phyloP scores from a whole-genome alignment of 257 asterid species.

The Asclepias syriaca region DNA sequence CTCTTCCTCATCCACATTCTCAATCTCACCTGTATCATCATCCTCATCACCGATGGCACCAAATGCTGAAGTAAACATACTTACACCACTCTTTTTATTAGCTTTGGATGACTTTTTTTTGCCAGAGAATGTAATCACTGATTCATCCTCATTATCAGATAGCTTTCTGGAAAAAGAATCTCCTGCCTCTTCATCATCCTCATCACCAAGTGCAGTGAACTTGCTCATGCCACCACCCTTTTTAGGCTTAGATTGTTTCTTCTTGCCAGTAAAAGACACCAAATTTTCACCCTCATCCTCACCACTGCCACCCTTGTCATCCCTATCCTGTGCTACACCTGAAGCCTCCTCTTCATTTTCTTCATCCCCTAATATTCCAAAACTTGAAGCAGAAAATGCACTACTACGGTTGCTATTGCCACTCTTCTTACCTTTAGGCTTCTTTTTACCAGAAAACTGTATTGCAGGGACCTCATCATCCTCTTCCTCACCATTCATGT shows the following conservation, averaged over 20 bases:
- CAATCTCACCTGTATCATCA: conserved; percentile 12
- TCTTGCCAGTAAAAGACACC: conserved; percentile 26
- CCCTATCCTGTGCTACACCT: conserved; percentile 23
- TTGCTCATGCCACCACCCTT: conserved; percentile 30
- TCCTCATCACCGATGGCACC: conserved; percentile 27
- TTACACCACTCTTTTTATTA: conserved; percentile 32
- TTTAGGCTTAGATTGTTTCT: conserved; percentile 30
- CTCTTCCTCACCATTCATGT: conserved; percentile 35
- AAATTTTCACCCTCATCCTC: conserved; percentile 26
- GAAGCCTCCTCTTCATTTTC: conserved; percentile 36
- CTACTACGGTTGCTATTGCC: conserved; percentile 31
- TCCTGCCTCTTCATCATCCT: conserved; percentile 18
- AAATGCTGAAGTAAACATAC: conserved; percentile 22
- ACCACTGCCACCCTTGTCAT: conserved; percentile 14
- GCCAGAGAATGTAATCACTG: conserved; percentile 46
- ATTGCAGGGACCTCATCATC: conserved; percentile 38
- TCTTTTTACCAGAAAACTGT: conserved; percentile 57
- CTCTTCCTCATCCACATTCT: conserved; percentile 26
- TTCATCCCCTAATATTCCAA: conserved; percentile 52
- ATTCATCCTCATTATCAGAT: conserved; percentile 41
- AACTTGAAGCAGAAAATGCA: conserved; percentile 37
- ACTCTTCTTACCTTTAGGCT: conserved; percentile 53
- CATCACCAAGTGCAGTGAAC: conserved; percentile 29
- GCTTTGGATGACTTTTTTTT: conserved; percentile 38
- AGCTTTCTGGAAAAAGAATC: conserved; percentile 25